These are phyloP conservation scores for Penicillium pulvis DNA, from an alignment of 495 filamentous ascomycete species.

Conservation along the genomic window DNA sequence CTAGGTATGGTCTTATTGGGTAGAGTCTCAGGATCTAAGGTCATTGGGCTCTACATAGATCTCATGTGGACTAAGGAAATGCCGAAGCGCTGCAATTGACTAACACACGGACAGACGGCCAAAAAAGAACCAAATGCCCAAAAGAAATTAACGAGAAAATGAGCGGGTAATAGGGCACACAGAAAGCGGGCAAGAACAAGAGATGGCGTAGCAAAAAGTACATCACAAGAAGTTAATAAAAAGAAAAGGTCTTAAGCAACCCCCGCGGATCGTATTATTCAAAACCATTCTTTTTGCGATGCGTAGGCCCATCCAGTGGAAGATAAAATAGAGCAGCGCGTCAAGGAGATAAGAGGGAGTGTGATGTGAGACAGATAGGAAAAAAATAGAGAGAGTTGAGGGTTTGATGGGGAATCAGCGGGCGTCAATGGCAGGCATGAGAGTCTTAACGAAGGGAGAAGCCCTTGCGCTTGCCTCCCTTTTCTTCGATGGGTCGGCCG, in stretches of 20 bases:
- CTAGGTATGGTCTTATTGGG: not conserved
- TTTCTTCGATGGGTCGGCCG: slow-evolving; percentile 93
- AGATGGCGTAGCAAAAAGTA: slow-evolving; percentile 57
- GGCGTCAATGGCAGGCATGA: slow-evolving; percentile 29
- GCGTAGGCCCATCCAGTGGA: slow-evolving; percentile 37
- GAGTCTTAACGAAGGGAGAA: slow-evolving; percentile 86
- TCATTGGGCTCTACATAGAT: too few species aligned
- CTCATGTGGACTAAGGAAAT: slow-evolving; percentile 9
- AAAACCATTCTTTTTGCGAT: slow-evolving; percentile 36
- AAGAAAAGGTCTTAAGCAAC: slow-evolving; percentile 35
- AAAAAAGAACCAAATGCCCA: slow-evolving; percentile 21
- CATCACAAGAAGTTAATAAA: slow-evolving; percentile 51
- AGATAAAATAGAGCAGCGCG: slow-evolving; percentile 27
- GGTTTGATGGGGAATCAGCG: slow-evolving; percentile 34
- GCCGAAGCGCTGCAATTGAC: slow-evolving; percentile 39
- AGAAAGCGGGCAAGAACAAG: slow-evolving; percentile 45
- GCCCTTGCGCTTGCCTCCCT: slow-evolving; percentile 82
- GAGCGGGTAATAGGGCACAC: slow-evolving; percentile 41
- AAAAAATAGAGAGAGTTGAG: slow-evolving; percentile 39
- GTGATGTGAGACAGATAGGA: slow-evolving; percentile 33
- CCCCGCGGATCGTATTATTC: slow-evolving; percentile 32
- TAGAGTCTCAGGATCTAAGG: not conserved
- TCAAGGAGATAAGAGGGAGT: slow-evolving; percentile 41
- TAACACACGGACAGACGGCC: slow-evolving; percentile 31
- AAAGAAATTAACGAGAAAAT: slow-evolving; percentile 25